These are phyloP conservation scores for Picea glauca DNA, from an alignment of 75 land plant genomes.

Conservation along the genomic window DNA sequence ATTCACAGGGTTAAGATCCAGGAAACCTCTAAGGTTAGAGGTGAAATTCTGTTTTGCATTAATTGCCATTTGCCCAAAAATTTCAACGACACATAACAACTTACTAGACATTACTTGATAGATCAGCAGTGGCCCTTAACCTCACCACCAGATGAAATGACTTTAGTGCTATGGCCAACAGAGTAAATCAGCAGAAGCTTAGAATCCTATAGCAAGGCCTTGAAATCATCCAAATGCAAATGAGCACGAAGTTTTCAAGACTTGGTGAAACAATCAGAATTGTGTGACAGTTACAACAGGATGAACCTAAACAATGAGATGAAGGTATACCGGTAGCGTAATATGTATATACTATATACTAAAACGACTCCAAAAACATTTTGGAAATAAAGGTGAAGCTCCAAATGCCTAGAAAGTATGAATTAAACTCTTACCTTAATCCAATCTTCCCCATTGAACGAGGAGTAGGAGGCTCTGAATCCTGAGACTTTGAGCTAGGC, in stretches of 20 bases:
- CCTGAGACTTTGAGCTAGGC: constrained; percentile 32
- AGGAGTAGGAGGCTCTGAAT: constrained; percentile 58
- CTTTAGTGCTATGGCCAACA: neutral
- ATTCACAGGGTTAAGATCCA: no score
- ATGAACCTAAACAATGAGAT: neutral
- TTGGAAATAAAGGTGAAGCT: neutral
- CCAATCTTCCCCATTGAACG: constrained; percentile 33
- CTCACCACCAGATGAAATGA: neutral
- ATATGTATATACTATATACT: neutral
- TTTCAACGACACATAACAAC: neutral
- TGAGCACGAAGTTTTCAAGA: neutral
- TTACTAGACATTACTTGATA: neutral
- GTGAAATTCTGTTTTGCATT: no score
- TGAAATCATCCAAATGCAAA: neutral
- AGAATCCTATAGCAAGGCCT: neutral
- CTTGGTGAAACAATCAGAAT: neutral
- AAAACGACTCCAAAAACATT: neutral
- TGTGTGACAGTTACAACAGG: neutral
- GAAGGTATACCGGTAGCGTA: neutral
- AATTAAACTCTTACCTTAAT: constrained; percentile 30
- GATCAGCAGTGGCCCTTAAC: neutral
- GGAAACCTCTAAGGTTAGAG: no score
- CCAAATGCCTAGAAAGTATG: neutral
- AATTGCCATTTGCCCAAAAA: no score
- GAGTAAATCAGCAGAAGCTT: neutral